These are phyloP conservation scores for Cytospora paraplurivora DNA, from an alignment of 2,329 filamentous ascomycete genomes.

Conservation along the genomic window DNA sequence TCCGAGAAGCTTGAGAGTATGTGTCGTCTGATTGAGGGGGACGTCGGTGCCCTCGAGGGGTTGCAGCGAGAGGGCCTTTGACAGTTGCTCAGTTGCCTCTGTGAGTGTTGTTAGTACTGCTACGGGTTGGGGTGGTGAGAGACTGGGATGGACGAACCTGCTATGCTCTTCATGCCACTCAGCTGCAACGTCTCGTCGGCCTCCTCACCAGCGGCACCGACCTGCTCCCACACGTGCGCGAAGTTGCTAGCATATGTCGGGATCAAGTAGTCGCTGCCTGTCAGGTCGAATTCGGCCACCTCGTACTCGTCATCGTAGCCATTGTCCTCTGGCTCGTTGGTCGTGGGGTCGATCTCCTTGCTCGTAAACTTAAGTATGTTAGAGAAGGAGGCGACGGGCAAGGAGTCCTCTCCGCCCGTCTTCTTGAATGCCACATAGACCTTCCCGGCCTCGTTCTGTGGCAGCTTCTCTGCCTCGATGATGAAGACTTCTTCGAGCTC, in stretches of 20 bases:
- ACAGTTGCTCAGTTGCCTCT: conserved; percentile 92
- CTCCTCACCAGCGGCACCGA: conserved; percentile 85
- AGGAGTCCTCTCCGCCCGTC: conserved; percentile 70
- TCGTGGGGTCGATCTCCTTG: conserved; percentile 96
- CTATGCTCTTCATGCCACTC: conserved; percentile 85
- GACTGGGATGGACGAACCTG: conserved; percentile 60
- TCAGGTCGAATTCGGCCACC: conserved; percentile 88
- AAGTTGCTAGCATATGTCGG: conserved; percentile 95
- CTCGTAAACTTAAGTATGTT: conserved; percentile 96
- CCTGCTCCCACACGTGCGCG: conserved; percentile 92
- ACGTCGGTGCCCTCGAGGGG: conserved; percentile 94
- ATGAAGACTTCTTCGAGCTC: conserved; percentile 91
- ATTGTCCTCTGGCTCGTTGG: conserved; percentile 84
- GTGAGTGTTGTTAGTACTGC: conserved; percentile 29
- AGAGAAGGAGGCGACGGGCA: conserved; percentile 80
- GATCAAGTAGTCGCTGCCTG: conserved; percentile 90
- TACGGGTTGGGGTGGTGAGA: neutral
- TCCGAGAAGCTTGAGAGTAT: conserved; percentile 92
- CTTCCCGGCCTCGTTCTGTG: conserved; percentile 84
- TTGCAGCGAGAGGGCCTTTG: conserved; percentile 84
- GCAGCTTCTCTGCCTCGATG: conserved; percentile 80
- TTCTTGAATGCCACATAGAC: conserved; percentile 96
- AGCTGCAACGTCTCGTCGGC: conserved; percentile 89
- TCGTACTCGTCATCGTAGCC: conserved; percentile 99
- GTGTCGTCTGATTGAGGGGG: conserved; percentile 82